These are phyloP conservation scores for Letharia lupina DNA, from an alignment of 495 filamentous ascomycete genomes.

Conservation along the genomic window DNA sequence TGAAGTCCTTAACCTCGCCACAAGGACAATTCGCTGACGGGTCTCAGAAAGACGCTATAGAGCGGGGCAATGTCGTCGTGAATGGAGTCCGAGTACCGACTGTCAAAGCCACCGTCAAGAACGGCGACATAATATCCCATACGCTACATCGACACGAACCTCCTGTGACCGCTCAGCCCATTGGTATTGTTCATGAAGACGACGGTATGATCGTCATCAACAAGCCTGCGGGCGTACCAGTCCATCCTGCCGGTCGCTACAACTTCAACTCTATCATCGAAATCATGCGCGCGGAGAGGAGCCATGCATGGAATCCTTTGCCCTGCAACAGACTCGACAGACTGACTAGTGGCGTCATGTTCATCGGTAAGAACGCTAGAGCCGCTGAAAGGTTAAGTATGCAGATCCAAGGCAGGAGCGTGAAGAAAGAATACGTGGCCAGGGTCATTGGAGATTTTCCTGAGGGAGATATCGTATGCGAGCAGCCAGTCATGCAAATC, in stretches of 20 bases:
- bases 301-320: slow-evolving; percentile 59
- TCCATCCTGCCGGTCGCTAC: slow-evolving; percentile 91
- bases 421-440: slow-evolving; percentile 91
- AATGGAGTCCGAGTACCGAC: slow-evolving; percentile 57
- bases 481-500: slow-evolving; percentile 87
- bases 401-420: slow-evolving; percentile 64
- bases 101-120: slow-evolving; percentile 52
- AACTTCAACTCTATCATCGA: slow-evolving; percentile 90
- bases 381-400: slow-evolving; percentile 66
- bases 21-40: slow-evolving; percentile 11
- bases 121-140: slow-evolving; percentile 82
- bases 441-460: slow-evolving; percentile 88
- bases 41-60: slow-evolving; percentile 66
- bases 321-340: slow-evolving; percentile 93
- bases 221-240: slow-evolving; percentile 89
- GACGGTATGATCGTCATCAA: slow-evolving; percentile 89
- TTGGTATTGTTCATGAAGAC: slow-evolving; percentile 81
- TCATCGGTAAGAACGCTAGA: slow-evolving; percentile 75
- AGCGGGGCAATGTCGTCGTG: slow-evolving; percentile 61
- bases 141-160: slow-evolving; percentile 95
- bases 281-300: slow-evolving; percentile 76
- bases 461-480: slow-evolving; percentile 65
- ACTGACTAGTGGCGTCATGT: slow-evolving; percentile 94
- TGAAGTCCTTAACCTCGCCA: slow-evolving; percentile 18
- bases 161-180: slow-evolving; percentile 69